Evolutionary conservation across 371 early-diverging fungal species (phyloP).

Genomic region (Apophysomyces ossiformis): DNA sequence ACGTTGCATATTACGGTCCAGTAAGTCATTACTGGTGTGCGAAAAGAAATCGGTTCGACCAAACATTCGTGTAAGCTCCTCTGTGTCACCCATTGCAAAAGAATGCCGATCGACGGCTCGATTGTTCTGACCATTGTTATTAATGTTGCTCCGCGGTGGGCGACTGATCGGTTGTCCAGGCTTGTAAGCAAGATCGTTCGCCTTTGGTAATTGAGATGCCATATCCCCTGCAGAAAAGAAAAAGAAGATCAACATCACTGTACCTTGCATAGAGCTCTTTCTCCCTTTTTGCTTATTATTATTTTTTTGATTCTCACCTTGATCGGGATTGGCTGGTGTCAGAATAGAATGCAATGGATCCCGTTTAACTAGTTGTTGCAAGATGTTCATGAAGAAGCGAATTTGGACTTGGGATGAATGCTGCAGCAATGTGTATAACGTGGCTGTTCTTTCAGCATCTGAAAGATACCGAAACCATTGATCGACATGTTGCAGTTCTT

Average conservation of each 20-base stretch:
- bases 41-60: conserved; percentile 20
- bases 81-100: conserved; percentile 68
- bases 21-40: conserved; percentile 8
- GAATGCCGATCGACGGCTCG: conserved; percentile 75
- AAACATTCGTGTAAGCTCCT: conserved; percentile 58
- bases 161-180: conserved; percentile 57
- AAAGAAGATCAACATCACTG: not conserved
- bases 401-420: conserved; percentile 88
- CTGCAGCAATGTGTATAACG: conserved; percentile 87
- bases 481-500: conserved; percentile 91
- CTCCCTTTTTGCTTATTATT: not conserved
- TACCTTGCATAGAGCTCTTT: not conserved
- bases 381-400: conserved; percentile 89
- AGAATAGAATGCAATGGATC: conserved; percentile 61
- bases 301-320: conserved; percentile 45
- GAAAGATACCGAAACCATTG: conserved; percentile 93
- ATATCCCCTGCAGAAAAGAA: conserved; percentile 43
- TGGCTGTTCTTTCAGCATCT: conserved; percentile 92
- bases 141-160: conserved; percentile 37
- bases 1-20: conserved; percentile 9
- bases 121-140: conserved; percentile 15
- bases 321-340: conserved; percentile 65
- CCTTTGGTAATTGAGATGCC: conserved; percentile 46
- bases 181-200: conserved; percentile 59
- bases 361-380: conserved; percentile 86